Percentiles rank a stretch among this genome's conserved stretches.
Conservation (phyloP, 805 yeast species). For the Yamadazyma phyllophila region DNA sequence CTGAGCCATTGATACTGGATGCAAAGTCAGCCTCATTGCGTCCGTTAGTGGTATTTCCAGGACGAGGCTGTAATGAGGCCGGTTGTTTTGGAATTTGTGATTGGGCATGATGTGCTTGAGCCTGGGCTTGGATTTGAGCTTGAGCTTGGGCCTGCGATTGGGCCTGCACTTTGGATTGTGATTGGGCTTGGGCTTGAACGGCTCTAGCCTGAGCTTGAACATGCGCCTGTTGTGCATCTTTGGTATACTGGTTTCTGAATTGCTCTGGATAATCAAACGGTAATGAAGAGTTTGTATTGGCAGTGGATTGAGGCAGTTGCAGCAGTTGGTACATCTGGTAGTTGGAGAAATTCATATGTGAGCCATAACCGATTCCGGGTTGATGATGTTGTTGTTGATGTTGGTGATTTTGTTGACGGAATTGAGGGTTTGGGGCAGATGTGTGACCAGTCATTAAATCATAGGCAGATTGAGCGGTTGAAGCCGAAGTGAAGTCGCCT, state of each 20-base stretch:
- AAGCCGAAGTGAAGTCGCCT: slow-evolving; percentile 8
- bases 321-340: slow-evolving; percentile 17
- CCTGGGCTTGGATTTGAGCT: slow-evolving; percentile 15
- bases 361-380: not conserved
- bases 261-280: slow-evolving; percentile 17
- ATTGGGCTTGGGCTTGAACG: slow-evolving; percentile 12
- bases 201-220: slow-evolving; percentile 12
- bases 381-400: slow-evolving; percentile 8
- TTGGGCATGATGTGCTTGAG: slow-evolving; percentile 16
- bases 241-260: slow-evolving; percentile 23
- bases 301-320: slow-evolving; percentile 10
- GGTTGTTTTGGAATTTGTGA: slow-evolving; percentile 12
- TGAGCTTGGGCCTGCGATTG: slow-evolving; percentile 16
- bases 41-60: not conserved
- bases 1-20: slow-evolving; percentile 22
- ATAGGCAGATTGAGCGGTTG: slow-evolving; percentile 12
- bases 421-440: slow-evolving; percentile 4
- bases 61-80: slow-evolving; percentile 4
- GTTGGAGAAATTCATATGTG: slow-evolving; percentile 9
- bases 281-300: not conserved
- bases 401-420: slow-evolving; percentile 9
- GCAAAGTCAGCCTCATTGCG: slow-evolving; percentile 5
- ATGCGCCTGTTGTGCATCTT: slow-evolving; percentile 19
- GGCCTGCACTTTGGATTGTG: slow-evolving; percentile 15
- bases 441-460: slow-evolving; percentile 21